Evolutionary conservation across 441 rosid genomes (phyloP), one percentile per base, ranked within the genome.

Genomic region (Melastoma candidum): DNA sequence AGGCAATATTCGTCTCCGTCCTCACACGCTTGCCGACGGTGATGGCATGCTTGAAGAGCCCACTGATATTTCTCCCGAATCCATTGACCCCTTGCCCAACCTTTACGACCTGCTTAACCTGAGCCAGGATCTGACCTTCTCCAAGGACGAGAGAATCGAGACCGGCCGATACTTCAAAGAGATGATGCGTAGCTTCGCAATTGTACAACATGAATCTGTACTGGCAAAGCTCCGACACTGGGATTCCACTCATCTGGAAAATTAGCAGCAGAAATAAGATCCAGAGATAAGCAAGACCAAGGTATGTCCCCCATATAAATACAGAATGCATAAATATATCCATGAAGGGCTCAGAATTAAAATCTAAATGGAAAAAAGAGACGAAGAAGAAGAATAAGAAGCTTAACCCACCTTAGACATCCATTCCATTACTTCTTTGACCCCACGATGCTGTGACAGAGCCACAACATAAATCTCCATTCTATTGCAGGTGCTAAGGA

Each of bases 381-480:
- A 17, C 1, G 13, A 62, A 11, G 12, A 39, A 32, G 48, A 72
- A 55, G 47, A 26, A 17, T 17, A 17, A 36, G 41, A 36, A 36
- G 41, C 41, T 36, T 36, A 36, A 9, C 41, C 41, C 32, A 90
- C 98, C 98, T 92, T 92, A 44, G 95, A 85, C 98, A 92, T 85
- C 98, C 98, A 92, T 59, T 85, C 95, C 44, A 96, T 88, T 9
- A 92, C 98, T 77, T 92, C 98, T 70, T 82, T 88, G 68, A 88
- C 97, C 44, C 97, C 98, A 52, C 98, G 95, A 51, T 85, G 89
- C 70, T 84, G 97, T 54, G 98, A 92, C 4, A 92, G 67, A 50
- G 98, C 97, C 48, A 92, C 81, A 52, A 85, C 97, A 73, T 92
- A 92, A 56, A 92, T 84, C 78, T 92, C 98, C 97, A 92, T 85